phyloP scores from a whole-genome alignment of 208 protist species.

The Wallacemonas sp. region DNA sequence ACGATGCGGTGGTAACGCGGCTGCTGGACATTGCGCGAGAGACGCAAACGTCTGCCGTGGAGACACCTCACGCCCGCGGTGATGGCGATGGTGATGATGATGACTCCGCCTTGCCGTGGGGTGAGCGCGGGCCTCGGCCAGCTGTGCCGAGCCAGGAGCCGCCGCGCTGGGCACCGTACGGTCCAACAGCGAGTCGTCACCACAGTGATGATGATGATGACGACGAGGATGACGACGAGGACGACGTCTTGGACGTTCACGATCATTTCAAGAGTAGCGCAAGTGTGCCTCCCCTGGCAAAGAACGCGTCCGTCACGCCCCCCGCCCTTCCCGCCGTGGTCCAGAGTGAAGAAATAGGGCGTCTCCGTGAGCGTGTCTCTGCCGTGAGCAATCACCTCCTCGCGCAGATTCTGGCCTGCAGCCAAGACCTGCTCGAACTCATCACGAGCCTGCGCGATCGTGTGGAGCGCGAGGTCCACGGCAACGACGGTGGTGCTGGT shows the following conservation, averaged over 20 bases:
- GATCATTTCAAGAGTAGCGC: too few relatives aligned
- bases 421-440: constrained; percentile 65
- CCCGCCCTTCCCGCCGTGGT: too few relatives aligned
- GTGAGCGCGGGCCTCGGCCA: too few relatives aligned
- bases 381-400: constrained; percentile 44
- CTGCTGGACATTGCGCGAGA: constrained; percentile 33
- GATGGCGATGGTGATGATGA: neutral
- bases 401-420: constrained; percentile 47
- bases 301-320: too few relatives aligned
- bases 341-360: constrained; percentile 8
- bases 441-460: constrained; percentile 51
- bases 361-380: constrained; percentile 40
- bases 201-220: neutral
- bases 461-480: constrained; percentile 2
- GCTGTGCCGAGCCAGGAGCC: neutral
- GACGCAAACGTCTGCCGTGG: constrained; percentile 5
- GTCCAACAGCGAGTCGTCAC: neutral
- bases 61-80: neutral
- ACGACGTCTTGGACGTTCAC: too few relatives aligned
- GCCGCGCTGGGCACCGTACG: neutral
- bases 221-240: constrained; percentile 5
- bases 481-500: neutral
- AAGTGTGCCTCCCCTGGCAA: too few relatives aligned
- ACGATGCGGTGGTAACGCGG: constrained; percentile 54
- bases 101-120: too few relatives aligned